A percentile compares a stretch with the other conserved stretches of the same genome.
phyloP scores from a whole-genome alignment of 768 basidiomycete species.

The Rhizopogon vinicolor region DNA sequence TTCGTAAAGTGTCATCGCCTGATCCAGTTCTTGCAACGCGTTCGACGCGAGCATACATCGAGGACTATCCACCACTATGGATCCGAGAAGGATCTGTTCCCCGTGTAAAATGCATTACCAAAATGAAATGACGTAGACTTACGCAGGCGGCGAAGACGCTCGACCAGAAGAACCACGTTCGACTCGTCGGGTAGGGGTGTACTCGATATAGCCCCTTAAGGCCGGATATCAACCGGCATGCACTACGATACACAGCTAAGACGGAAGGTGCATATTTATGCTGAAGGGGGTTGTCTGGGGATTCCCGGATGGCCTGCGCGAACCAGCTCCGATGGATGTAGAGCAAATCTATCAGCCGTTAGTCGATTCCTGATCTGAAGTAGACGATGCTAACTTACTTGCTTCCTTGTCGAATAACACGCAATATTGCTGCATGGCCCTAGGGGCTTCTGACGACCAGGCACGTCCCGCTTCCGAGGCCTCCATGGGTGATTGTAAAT shows the following conservation, averaged over 20 bases:
- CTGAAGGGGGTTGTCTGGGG: conserved; percentile 36
- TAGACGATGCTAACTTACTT: conserved; percentile 28
- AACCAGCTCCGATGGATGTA: conserved; percentile 49
- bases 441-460: conserved; percentile 36
- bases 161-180: conserved; percentile 50
- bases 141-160: conserved; percentile 46
- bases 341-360: conserved; percentile 29
- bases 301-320: conserved; percentile 38
- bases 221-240: conserved; percentile 36
- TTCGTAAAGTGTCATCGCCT: conserved; percentile 36
- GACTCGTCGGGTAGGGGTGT: conserved; percentile 29
- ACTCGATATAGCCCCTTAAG: conserved; percentile 32
- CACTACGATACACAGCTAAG: conserved; percentile 38
- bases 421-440: conserved; percentile 44
- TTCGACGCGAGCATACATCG: conserved; percentile 35
- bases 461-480: conserved; percentile 23
- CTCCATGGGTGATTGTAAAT: conserved; percentile 36
- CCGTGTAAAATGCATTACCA: not conserved
- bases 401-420: conserved; percentile 37
- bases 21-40: conserved; percentile 35
- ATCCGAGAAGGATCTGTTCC: conserved; percentile 39
- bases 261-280: conserved; percentile 45
- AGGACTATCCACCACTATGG: conserved; percentile 42
- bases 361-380: not conserved
- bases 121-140: conserved; percentile 15